These are phyloP conservation scores for Prunus mongolica DNA, from an alignment of 306 rosid species.

Conservation along the genomic window DNA sequence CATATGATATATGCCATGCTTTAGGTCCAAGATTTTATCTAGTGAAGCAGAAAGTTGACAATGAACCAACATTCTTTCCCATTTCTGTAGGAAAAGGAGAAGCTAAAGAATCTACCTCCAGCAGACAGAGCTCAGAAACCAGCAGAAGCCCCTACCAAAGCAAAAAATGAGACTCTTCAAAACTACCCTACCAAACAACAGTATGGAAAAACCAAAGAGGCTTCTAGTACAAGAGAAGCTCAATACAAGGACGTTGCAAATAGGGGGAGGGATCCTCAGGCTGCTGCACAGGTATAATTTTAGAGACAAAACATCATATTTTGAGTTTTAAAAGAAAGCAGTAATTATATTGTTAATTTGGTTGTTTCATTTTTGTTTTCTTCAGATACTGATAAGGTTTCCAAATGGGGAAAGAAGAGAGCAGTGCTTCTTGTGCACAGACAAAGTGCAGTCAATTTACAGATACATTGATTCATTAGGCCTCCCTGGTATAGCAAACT, in stretches of 20 bases:
- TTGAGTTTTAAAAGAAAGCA: too few relatives aligned
- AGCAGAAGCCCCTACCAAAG: conserved; percentile 27
- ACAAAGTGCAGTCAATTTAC: conserved; percentile 63
- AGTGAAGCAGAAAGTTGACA: neutral
- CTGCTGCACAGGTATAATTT: conserved; percentile 42
- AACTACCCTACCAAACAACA: conserved; percentile 27
- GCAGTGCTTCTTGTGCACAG: conserved; percentile 54
- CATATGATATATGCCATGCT: neutral
- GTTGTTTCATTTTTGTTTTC: neutral
- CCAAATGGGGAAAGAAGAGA: conserved; percentile 87
- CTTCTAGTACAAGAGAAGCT: conserved; percentile 23
- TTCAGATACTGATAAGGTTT: conserved; percentile 69
- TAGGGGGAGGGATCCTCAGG: conserved; percentile 38
- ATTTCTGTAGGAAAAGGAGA: conserved; percentile 48
- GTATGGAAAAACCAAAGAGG: conserved; percentile 27
- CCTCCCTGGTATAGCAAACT: conserved; percentile 46
- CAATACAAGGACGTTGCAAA: conserved; percentile 34
- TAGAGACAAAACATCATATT: neutral
- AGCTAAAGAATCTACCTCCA: conserved; percentile 25
- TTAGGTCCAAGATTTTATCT: neutral
- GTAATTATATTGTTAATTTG: neutral
- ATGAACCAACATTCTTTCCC: conserved; percentile 2
- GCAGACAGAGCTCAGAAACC: conserved; percentile 34
- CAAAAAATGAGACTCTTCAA: conserved; percentile 36
- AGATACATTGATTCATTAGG: conserved; percentile 62